phyloP scores from a whole-genome alignment of 768 basidiomycete genomes.

The Russula ochroleuca region DNA sequence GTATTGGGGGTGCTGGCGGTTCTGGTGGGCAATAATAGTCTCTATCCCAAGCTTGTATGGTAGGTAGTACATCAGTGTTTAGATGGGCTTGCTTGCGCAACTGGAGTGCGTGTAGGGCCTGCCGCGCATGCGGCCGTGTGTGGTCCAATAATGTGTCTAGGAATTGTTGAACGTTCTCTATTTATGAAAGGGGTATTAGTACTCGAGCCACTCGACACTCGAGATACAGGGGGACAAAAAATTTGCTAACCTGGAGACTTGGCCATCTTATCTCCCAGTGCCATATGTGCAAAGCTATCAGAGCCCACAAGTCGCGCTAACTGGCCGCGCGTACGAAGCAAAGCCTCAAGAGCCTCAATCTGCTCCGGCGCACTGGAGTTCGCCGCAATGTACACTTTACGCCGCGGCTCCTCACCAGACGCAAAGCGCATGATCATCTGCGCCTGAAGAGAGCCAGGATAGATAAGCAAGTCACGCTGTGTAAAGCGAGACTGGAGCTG shows the following conservation, averaged over 20 bases:
- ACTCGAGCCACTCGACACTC: not conserved
- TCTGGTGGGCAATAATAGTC: constrained; percentile 88
- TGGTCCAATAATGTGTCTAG: constrained; percentile 75
- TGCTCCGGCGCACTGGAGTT: constrained; percentile 73
- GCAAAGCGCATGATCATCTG: constrained; percentile 91
- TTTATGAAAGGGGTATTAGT: not conserved
- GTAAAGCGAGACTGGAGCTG: constrained; percentile 75
- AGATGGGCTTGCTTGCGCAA: constrained; percentile 74
- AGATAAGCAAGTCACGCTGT: constrained; percentile 68
- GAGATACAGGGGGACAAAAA: constrained; percentile 1
- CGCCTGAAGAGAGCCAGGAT: constrained; percentile 84
- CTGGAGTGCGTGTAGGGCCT: constrained; percentile 63
- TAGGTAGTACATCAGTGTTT: constrained; percentile 50
- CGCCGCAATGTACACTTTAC: constrained; percentile 76
- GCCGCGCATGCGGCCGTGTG: constrained; percentile 70
- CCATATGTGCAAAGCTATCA: constrained; percentile 82
- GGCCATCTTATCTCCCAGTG: constrained; percentile 94
- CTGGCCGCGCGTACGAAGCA: constrained; percentile 74
- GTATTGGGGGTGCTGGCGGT: constrained; percentile 66
- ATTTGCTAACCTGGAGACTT: constrained; percentile 78
- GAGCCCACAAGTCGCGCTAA: constrained; percentile 82
- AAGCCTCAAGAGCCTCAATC: constrained; percentile 67
- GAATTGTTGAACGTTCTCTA: constrained; percentile 88
- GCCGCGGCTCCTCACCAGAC: constrained; percentile 75
- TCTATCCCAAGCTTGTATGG: constrained; percentile 93